A percentile compares a stretch with the other conserved stretches of the same genome.
Conservation (phyloP, 768 basidiomycete genomes). For the Calvatia gigantea region DNA sequence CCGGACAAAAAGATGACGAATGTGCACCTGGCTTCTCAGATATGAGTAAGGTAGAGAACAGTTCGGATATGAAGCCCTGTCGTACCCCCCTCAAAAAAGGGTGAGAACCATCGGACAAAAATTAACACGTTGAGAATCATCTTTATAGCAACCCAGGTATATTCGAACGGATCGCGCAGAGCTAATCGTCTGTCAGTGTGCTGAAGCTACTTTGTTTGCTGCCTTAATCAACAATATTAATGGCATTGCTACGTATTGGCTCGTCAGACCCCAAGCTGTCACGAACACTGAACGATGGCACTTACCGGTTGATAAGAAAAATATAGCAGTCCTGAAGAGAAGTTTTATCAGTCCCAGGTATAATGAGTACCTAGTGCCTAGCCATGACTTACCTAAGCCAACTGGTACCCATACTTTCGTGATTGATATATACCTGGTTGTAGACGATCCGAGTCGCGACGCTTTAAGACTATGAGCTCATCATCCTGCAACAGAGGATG, state of each 20-base stretch:
- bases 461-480: constrained; percentile 4
- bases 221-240: constrained; percentile 21
- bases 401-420: constrained; percentile 16
- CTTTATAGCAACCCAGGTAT: not conserved
- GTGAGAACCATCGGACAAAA: not conserved
- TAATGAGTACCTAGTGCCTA: not conserved
- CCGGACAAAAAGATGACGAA: too few species aligned
- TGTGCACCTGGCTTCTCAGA: too few species aligned
- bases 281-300: not conserved
- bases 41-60: too few species aligned
- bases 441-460: constrained; percentile 18
- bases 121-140: not conserved
- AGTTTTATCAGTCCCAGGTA: too few species aligned
- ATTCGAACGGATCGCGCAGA: not conserved
- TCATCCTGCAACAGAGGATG: not conserved
- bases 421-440: constrained; percentile 23
- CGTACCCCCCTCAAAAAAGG: too few species aligned
- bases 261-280: not conserved
- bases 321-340: constrained; percentile 1
- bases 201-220: constrained; percentile 1
- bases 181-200: not conserved
- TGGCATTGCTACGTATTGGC: constrained; percentile 16
- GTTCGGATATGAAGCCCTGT: too few species aligned
- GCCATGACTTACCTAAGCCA: constrained; percentile 18
- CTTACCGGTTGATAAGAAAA: not conserved